These are phyloP conservation scores for Camillea tinctor DNA, from an alignment of 2,329 filamentous ascomycete species.

Conservation along the genomic window DNA sequence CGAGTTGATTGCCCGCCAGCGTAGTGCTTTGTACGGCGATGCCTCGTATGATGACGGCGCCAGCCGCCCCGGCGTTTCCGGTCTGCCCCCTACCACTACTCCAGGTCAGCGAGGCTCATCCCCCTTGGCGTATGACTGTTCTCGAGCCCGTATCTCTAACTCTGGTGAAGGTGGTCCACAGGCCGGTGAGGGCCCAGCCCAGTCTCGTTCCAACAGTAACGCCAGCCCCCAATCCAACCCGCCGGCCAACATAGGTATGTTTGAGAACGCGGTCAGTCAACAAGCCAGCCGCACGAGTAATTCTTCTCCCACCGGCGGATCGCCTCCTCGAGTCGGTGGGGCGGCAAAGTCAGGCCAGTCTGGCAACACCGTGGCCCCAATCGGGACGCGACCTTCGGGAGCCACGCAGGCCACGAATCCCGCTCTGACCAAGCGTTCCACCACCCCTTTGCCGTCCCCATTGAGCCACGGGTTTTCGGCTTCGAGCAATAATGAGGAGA, in stretches of 20 bases:
- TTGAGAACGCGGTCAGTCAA: constrained; percentile 58
- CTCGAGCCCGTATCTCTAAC: constrained; percentile 42
- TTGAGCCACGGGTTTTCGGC: constrained; percentile 70
- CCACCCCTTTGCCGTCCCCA: constrained; percentile 88
- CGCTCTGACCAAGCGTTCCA: constrained; percentile 75
- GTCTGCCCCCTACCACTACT: constrained; percentile 59
- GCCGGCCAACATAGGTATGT: constrained; percentile 56
- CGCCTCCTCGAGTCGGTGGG: constrained; percentile 69
- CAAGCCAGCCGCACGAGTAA: constrained; percentile 76
- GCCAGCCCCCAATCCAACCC: constrained; percentile 76
- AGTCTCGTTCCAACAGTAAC: constrained; percentile 78
- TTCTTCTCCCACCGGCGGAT: constrained; percentile 77
- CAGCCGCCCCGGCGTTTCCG: constrained; percentile 64
- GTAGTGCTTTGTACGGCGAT: constrained; percentile 89
- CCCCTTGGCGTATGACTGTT: constrained; percentile 72
- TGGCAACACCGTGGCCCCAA: constrained; percentile 76
- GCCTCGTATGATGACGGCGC: constrained; percentile 66
- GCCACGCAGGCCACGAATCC: constrained; percentile 54
- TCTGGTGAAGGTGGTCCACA: constrained; percentile 46
- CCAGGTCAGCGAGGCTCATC: constrained; percentile 70
- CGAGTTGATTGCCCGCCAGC: constrained; percentile 92
- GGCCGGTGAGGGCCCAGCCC: constrained; percentile 45
- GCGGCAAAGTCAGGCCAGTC: constrained; percentile 54
- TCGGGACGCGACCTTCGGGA: constrained; percentile 80
- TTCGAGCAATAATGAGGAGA: constrained; percentile 50